Conservation (phyloP, 129 eudicot species). For the Flaveria trinervia region DNA sequence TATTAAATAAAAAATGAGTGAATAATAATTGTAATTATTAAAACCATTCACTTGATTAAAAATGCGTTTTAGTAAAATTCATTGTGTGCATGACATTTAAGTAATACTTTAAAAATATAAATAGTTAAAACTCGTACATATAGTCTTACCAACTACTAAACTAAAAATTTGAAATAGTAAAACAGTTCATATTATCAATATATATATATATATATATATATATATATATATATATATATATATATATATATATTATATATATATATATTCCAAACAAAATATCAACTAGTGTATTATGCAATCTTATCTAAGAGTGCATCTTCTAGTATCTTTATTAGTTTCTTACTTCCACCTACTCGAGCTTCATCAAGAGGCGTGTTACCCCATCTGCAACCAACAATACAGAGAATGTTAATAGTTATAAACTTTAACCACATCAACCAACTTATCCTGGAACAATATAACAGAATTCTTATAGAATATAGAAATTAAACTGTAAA, state of each 20-base stretch:
- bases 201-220: too few relatives aligned
- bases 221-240: too few relatives aligned
- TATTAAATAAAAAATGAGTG: too few relatives aligned
- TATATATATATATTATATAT: too few relatives aligned
- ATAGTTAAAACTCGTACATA: too few relatives aligned
- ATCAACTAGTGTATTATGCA: neutral
- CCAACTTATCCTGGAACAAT: neutral
- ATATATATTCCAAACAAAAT: too few relatives aligned
- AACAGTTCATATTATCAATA: neutral
- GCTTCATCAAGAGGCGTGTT: constrained; percentile 66
- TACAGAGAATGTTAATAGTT: neutral
- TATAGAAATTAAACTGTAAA: neutral
- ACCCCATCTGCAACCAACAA: constrained; percentile 52
- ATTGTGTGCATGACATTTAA: too few relatives aligned
- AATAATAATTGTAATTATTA: too few relatives aligned
- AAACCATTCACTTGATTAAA: too few relatives aligned
- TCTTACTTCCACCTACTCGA: constrained; percentile 52
- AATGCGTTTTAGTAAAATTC: too few relatives aligned
- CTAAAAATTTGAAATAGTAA: neutral
- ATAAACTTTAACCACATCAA: neutral
- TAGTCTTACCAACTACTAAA: too few relatives aligned
- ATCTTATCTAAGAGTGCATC: constrained; percentile 37
- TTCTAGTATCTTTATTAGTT: constrained; percentile 50
- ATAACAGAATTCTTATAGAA: neutral
- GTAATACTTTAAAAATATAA: too few relatives aligned